Conservation (phyloP, 176 grass and related monocot species). For the Paspalum vaginatum region DNA sequence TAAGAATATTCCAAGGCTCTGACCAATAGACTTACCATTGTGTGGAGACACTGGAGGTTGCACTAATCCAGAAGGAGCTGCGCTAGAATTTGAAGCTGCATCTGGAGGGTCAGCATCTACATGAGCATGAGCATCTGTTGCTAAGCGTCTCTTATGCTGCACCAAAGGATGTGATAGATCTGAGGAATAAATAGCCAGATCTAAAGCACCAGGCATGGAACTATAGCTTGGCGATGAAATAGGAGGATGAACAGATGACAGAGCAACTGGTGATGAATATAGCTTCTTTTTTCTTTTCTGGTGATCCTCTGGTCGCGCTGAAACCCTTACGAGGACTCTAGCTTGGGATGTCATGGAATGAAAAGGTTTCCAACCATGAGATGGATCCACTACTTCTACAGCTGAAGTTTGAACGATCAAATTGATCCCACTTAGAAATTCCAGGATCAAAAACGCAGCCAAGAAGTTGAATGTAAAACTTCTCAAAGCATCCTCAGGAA, state of each 20-base stretch:
- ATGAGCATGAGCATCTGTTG: slow-evolving; percentile 49
- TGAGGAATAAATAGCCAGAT: slow-evolving; percentile 43
- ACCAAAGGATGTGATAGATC: slow-evolving; percentile 38
- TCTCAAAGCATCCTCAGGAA: slow-evolving; percentile 33
- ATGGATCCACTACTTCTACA: slow-evolving; percentile 45
- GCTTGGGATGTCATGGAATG: slow-evolving; percentile 32
- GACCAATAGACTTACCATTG: slow-evolving; percentile 52
- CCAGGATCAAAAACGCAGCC: slow-evolving; percentile 41
- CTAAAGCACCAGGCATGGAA: slow-evolving; percentile 32
- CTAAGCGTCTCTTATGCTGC: slow-evolving; percentile 36
- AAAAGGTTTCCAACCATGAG: slow-evolving; percentile 54
- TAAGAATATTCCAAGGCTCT: slow-evolving; percentile 26
- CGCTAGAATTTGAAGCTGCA: slow-evolving; percentile 60
- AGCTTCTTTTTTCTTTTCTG: slow-evolving; percentile 45
- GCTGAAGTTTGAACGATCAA: slow-evolving; percentile 42
- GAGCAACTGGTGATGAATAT: slow-evolving; percentile 38
- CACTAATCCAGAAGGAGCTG: slow-evolving; percentile 64
- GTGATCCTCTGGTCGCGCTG: not conserved
- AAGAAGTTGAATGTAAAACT: slow-evolving; percentile 40
- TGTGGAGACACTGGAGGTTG: slow-evolving; percentile 69
- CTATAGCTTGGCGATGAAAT: slow-evolving; percentile 53
- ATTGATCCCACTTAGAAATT: slow-evolving; percentile 44
- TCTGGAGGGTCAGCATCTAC: slow-evolving; percentile 52
- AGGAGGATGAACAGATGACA: slow-evolving; percentile 42
- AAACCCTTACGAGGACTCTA: slow-evolving; percentile 45